Evolutionary conservation across 345 rosid genomes (phyloP).

Genomic region (Salix udensis): DNA sequence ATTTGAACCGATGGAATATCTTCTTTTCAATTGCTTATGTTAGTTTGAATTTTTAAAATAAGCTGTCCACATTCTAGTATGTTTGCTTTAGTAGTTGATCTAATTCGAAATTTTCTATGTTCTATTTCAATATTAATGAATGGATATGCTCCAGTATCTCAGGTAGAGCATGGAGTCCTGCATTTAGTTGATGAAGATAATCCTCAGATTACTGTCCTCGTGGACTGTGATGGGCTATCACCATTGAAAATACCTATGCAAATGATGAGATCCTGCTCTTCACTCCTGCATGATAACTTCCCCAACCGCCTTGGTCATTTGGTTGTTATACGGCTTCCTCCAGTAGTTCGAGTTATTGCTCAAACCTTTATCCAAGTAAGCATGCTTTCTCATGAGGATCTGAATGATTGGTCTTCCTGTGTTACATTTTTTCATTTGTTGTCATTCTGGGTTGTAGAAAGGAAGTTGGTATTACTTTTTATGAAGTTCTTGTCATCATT

Average conservation of each 20-base stretch:
- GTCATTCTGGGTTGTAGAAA: background rate
- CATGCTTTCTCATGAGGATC: background rate
- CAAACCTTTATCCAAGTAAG: conserved; percentile 87
- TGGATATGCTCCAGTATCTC: conserved; percentile 63
- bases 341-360: conserved; percentile 74
- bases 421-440: background rate
- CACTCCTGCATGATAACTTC: conserved; percentile 83
- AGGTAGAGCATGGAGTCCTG: conserved; percentile 78
- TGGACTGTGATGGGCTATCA: conserved; percentile 86
- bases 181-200: conserved; percentile 52
- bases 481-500: background rate
- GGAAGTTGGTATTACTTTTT: background rate
- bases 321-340: conserved; percentile 82
- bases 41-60: background rate
- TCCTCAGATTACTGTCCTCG: conserved; percentile 68
- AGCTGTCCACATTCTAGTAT: background rate
- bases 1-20: background rate
- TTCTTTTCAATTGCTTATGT: background rate
- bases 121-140: background rate
- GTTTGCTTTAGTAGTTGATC: background rate
- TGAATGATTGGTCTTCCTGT: background rate
- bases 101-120: background rate
- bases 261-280: conserved; percentile 75
- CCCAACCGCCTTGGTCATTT: conserved; percentile 81
- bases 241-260: conserved; percentile 91